Conservation (phyloP, 1,284 basidiomycete species). For the Cutaneotrichosporon daszewskae region DNA sequence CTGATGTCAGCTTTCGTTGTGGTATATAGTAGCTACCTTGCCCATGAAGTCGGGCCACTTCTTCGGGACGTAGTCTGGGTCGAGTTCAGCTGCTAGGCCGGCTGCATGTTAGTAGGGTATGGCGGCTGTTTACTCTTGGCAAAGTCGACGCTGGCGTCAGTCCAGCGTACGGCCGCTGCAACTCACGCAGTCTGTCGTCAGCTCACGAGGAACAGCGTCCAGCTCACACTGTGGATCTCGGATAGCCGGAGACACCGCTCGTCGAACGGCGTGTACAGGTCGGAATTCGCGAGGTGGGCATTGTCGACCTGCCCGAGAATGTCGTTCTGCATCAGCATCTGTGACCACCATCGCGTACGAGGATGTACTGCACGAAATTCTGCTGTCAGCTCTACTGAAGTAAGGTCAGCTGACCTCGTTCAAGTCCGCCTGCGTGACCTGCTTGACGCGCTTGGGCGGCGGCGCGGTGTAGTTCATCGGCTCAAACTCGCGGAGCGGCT, state of each 20-base stretch:
- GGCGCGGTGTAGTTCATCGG: constrained; percentile 45
- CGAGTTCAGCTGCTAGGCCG: constrained; percentile 36
- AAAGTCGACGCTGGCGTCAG: constrained; percentile 39
- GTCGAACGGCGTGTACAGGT: constrained; percentile 17
- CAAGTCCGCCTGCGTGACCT: constrained; percentile 38
- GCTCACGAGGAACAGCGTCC: background rate
- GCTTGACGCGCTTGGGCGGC: constrained; percentile 26
- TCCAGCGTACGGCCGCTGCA: too few relatives aligned
- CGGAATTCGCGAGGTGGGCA: constrained; percentile 41
- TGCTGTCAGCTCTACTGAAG: constrained; percentile 7
- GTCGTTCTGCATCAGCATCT: constrained; percentile 29
- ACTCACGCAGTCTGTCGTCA: constrained; percentile 35
- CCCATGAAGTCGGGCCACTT: constrained; percentile 48
- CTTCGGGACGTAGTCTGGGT: constrained; percentile 23
- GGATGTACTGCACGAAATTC: constrained; percentile 44
- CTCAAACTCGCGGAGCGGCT: constrained; percentile 22
- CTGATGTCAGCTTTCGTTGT: constrained; percentile 6
- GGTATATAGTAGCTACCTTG: constrained; percentile 22
- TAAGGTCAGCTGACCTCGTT: constrained; percentile 30
- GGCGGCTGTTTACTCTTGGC: constrained; percentile 38
- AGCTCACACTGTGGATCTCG: constrained; percentile 39
- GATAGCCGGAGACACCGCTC: constrained; percentile 26
- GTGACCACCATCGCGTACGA: constrained; percentile 14
- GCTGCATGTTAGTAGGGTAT: constrained; percentile 17
- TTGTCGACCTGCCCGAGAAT: constrained; percentile 45